Evolutionary conservation across 2,329 filamentous ascomycete species (phyloP), one percentile per base, ranked within the genome.

Genomic region (Cordyceps cateniannulata): DNA sequence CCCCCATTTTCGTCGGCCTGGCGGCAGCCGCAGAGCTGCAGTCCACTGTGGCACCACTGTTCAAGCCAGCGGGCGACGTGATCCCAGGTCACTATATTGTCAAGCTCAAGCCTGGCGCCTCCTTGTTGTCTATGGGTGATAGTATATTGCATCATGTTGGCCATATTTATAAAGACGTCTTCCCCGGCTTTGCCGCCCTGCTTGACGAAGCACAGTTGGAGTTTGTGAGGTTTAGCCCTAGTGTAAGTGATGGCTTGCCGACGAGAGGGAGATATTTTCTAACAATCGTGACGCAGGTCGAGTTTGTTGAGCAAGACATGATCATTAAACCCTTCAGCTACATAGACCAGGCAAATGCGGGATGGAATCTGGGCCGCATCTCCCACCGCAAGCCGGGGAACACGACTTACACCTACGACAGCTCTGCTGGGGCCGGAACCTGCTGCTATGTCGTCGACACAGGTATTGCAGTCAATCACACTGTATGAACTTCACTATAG

Each of bases 371-470:
- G 16, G 58, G 29, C 20, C 58, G 58, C 27, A 38, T 60, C 16
- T 60, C 58, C 14, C 40, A 48, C 27, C 58, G 50, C 27, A 38
- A 18, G 50, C 58, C 27, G 1, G 58, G 58, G 5, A 54, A 38
- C 42, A 60, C 20, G 9, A 53, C 58, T 14, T 60, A 60, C 16
- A 54, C 44, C 40, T 60, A 60, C 20, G 40, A 60, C 24, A 42
- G 18, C 29, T 53, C 49, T 40, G 58, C 58, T 10, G 58, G 58
- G 18, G 50, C 40, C 14, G 58, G 50, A 3, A 60, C 58, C 7
- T 60, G 58, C 42, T 45, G 40, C 4, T 60, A 60, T 16, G 49
- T 60, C 22, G 16, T 60, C 42, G 58, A 55, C 22, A 60, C 58
- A 3, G 58, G 58, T 4, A 53, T 60, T 35, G 16, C 9, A 18